Evolutionary conservation across 2,329 filamentous ascomycete species (phyloP).

Genomic region (Herpotrichia juniperi): DNA sequence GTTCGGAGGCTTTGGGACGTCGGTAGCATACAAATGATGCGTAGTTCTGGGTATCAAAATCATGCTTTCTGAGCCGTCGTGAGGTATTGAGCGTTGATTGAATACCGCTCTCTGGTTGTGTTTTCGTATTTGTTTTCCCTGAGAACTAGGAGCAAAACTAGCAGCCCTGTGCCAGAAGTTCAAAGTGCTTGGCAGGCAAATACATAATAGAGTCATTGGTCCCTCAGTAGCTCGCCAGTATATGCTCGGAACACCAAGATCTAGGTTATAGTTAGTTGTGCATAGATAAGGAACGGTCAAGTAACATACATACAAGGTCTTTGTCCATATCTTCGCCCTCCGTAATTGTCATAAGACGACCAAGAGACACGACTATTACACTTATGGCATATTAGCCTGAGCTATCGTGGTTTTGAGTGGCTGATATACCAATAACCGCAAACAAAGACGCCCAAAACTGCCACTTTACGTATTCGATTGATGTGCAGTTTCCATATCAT

Average conservation of each 20-base stretch:
- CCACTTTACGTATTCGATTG: neutral
- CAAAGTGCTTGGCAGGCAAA: neutral
- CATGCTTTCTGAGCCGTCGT: no score
- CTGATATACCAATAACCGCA: conserved; percentile 1
- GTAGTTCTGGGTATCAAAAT: no score
- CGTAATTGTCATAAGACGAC: neutral
- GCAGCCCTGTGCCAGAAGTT: no score
- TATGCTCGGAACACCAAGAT: neutral
- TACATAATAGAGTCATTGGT: neutral
- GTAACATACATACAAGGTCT: neutral
- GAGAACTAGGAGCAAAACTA: no score
- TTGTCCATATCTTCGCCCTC: no score
- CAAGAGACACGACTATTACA: conserved; percentile 3
- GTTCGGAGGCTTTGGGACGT: no score
- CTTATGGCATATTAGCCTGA: neutral
- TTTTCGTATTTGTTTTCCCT: no score
- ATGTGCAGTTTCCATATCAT: conserved; percentile 2
- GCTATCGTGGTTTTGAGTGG: neutral
- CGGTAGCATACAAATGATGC: no score
- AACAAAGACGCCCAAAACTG: neutral
- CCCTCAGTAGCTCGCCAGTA: conserved; percentile 1
- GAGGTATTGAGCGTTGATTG: no score
- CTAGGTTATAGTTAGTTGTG: neutral
- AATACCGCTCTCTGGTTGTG: no score
- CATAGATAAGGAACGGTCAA: no score